phyloP scores from a whole-genome alignment of 1,284 basidiomycete genomes.

The Salmacisia buchloeana region DNA sequence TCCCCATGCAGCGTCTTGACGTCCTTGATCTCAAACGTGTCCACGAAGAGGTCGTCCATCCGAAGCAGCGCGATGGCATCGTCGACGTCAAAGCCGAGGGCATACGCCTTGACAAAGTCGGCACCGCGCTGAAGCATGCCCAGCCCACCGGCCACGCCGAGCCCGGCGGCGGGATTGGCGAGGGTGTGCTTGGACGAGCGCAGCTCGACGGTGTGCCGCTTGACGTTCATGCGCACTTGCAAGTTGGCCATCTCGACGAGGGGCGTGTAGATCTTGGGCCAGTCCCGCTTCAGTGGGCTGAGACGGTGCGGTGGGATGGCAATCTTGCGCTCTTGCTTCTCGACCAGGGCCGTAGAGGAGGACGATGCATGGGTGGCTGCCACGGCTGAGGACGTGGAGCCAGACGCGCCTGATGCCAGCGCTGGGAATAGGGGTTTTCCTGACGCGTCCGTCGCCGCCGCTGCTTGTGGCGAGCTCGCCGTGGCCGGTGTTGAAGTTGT shows the following conservation, averaged over 20 bases:
- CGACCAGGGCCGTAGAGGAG: background rate
- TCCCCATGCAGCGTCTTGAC: constrained; percentile 97
- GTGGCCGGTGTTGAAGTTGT: background rate
- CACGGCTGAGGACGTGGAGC: constrained; percentile 18
- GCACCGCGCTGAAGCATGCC: constrained; percentile 82
- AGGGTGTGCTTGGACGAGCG: constrained; percentile 88
- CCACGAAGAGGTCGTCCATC: constrained; percentile 92
- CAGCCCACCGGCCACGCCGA: constrained; percentile 15
- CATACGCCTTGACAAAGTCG: constrained; percentile 93
- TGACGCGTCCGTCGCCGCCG: background rate
- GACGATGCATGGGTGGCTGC: constrained; percentile 11
- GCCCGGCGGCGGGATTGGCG: constrained; percentile 14
- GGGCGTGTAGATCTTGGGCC: constrained; percentile 94
- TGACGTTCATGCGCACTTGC: constrained; percentile 94
- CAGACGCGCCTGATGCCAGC: constrained; percentile 13
- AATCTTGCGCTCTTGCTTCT: constrained; percentile 54
- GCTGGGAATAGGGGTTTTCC: constrained; percentile 19
- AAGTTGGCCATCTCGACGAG: constrained; percentile 88
- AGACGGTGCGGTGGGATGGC: constrained; percentile 92
- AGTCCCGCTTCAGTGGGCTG: constrained; percentile 94
- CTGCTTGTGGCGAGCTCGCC: background rate
- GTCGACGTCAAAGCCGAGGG: constrained; percentile 78
- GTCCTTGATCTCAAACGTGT: constrained; percentile 96
- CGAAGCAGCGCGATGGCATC: constrained; percentile 91
- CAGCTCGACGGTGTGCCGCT: constrained; percentile 79